Evolutionary conservation across 2,329 filamentous ascomycete species (phyloP), one percentile per base, ranked within the genome.

Genomic region (Anthostomella pinea): DNA sequence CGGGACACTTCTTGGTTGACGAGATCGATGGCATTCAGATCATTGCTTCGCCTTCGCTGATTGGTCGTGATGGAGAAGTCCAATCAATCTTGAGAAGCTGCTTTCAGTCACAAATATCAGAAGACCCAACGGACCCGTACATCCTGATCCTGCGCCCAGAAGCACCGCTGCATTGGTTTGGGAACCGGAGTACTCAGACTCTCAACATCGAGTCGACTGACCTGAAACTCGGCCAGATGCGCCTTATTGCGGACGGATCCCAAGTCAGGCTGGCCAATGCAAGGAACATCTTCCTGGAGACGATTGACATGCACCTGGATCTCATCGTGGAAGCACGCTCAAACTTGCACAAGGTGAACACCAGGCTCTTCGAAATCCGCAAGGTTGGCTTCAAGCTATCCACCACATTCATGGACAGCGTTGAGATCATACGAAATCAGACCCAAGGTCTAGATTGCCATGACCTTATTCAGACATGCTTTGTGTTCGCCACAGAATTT

Each of bases 361-460:
- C 83, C 33, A 86, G 94, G 59, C 69, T 98, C 46, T 91, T 88
- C 53, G 94, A 95, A 60, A 95, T 96, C 53, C 90, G 94, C 54
- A 89, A 90, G 60, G 94, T 94, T 3, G 88, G 91, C 3, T 97
- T 94, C 71, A 95, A 95, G 63, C 74, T 98, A 27, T 95, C 89
- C 33, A 97, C 96, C 65, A 88, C 89, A 6, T 97, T 98, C 64
- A 96, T 98, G 88, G 91, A 97, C 63, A 96, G 89, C 58, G 93
- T 98, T 28, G 88, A 95, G 59, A 88, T 87, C 45, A 93, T 98
- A 47, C 79, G 89, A 46, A 82, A 81, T 50, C 91, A 98, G 63
- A 89, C 89, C 1, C 75, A 77, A 39, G 87, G 84, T 7, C 77
- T 91, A 47, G 85, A 93, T 48, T 95, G 91, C 59, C 89, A 95